Evolutionary conservation across 306 rosid genomes (phyloP), one percentile per base, ranked within the genome.

Genomic region (Medicago lupulina): DNA sequence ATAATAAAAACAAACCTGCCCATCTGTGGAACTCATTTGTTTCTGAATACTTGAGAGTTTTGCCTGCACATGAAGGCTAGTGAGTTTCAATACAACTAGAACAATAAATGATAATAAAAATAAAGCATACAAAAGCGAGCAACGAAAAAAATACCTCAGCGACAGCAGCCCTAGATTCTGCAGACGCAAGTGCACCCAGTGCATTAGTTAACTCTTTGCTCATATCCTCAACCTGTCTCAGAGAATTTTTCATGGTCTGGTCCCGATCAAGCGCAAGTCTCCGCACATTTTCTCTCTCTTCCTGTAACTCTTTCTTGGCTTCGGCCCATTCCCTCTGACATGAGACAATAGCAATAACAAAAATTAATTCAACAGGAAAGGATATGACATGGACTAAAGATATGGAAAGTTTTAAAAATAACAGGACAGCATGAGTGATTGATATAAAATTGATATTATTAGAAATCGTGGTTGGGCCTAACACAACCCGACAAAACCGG

Each of bases 301-400:
- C 91, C 65, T 87, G 93, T 67, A 95, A 83, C 81, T 95, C 99
- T 77, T 86, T 89, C 88, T 88, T 92, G 73, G 88, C 97, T 75
- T 90, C 99, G 31, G 92, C 97, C 99, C 99, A 95, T 82, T 95
- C 97, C 86, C 88, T 85, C 99, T 95, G 86, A 64, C 75, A 74
- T 54, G 5, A 47, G 25, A 61, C 23, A 51, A 82, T 75, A 64
- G 51, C 55, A 70, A 62, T 12, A 39, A 16, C 9, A 15, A 16
- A 31, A 14, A 23, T 47, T 17, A 6, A 47, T 3, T 23, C 25
- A 69, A n/a, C 6, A 11, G 17, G 44, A 15, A 46, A 14, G 15
- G 4, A 43, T 12, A 21, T 15, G 8, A 14, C 41, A 68, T 41
- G 54, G 5, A 66, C 10, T 21, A 16, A 10, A 1, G 13, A 18